phyloP scores from a whole-genome alignment of 2,329 filamentous ascomycete genomes.

The Pseudopithomyces chartarum region DNA sequence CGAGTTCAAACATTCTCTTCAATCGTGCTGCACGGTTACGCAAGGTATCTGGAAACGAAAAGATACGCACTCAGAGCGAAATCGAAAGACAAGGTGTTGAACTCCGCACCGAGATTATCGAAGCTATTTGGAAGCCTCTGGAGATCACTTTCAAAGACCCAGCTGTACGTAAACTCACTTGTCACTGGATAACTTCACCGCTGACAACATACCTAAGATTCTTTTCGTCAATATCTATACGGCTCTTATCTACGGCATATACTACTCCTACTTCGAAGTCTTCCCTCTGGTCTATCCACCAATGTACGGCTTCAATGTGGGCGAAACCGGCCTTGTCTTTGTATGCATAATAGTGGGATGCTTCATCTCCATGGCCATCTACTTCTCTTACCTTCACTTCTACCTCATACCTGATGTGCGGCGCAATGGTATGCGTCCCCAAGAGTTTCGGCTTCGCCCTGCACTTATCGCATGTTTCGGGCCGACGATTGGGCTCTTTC shows the following conservation, averaged over 20 bases:
- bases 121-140: slow-evolving; percentile 65
- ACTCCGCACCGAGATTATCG: slow-evolving; percentile 53
- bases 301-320: slow-evolving; percentile 28
- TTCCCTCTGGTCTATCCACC: slow-evolving; percentile 28
- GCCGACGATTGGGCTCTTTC: slow-evolving; percentile 18
- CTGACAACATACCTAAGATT: slow-evolving; percentile 3
- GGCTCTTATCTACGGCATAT: slow-evolving; percentile 28
- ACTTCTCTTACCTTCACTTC: slow-evolving; percentile 22
- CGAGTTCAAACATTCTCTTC: slow-evolving; percentile 62
- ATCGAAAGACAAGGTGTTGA: slow-evolving; percentile 64
- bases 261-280: slow-evolving; percentile 30
- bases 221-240: slow-evolving; percentile 23
- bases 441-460: slow-evolving; percentile 18
- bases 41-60: slow-evolving; percentile 61
- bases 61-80: slow-evolving; percentile 66
- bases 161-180: slow-evolving; percentile 13
- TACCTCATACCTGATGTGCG: slow-evolving; percentile 18
- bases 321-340: slow-evolving; percentile 22
- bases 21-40: slow-evolving; percentile 66
- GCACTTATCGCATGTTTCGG: slow-evolving; percentile 16
- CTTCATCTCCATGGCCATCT: slow-evolving; percentile 22
- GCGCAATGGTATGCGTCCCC: slow-evolving; percentile 15
- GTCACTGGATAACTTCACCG: slow-evolving; percentile 1
- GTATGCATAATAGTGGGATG: slow-evolving; percentile 24
- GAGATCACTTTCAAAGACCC: slow-evolving; percentile 50